Conservation (phyloP, 2,329 filamentous ascomycete genomes). For the Didymella keratinophila region DNA sequence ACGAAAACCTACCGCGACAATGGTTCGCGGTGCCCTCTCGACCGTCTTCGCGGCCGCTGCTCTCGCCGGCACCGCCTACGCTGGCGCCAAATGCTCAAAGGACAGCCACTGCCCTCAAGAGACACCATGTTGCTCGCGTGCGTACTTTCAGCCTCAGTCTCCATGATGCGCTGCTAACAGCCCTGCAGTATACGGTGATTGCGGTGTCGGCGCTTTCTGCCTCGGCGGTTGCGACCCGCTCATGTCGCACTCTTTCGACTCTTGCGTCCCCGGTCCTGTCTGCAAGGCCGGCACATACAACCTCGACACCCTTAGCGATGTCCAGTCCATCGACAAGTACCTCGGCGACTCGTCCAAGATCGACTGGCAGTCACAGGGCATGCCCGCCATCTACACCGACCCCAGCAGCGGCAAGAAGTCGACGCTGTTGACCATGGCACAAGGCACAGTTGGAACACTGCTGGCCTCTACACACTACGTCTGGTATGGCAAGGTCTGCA, state of each 20-base stretch:
- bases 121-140: constrained; percentile 53
- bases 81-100: constrained; percentile 52
- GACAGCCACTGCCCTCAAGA: constrained; percentile 72
- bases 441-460: constrained; percentile 84
- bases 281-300: constrained; percentile 79
- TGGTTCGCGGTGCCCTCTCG: constrained; percentile 42
- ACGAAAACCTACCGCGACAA: constrained; percentile 28
- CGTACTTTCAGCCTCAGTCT: constrained; percentile 22
- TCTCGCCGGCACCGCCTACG: constrained; percentile 37
- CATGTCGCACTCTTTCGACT: constrained; percentile 81
- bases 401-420: constrained; percentile 41
- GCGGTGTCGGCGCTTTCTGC: constrained; percentile 93
- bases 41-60: constrained; percentile 41
- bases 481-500: constrained; percentile 95
- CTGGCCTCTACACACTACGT: constrained; percentile 86
- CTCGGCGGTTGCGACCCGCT: constrained; percentile 92
- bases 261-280: constrained; percentile 83
- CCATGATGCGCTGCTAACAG: constrained; percentile 31
- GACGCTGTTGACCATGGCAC: constrained; percentile 86
- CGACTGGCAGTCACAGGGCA: constrained; percentile 90
- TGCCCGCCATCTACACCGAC: constrained; percentile 71
- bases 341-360: constrained; percentile 80
- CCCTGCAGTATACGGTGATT: constrained; percentile 82
- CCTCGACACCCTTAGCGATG: constrained; percentile 74
- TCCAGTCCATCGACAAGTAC: constrained; percentile 79